These are phyloP conservation scores for Tolypocladium ophioglossoides DNA, from an alignment of 2,329 filamentous ascomycete genomes.

Conservation along the genomic window DNA sequence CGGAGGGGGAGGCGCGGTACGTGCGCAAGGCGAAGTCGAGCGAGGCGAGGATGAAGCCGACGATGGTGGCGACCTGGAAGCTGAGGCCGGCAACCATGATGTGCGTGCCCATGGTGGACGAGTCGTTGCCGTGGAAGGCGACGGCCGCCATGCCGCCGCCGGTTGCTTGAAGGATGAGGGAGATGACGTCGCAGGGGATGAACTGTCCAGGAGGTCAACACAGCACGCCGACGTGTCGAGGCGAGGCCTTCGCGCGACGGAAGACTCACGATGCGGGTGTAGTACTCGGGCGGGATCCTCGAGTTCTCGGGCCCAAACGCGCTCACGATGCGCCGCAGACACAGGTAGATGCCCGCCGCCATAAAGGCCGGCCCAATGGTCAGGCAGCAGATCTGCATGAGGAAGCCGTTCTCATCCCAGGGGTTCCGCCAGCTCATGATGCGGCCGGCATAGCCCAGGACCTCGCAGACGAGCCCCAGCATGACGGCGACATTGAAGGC, in stretches of 20 bases:
- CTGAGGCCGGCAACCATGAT: slow-evolving; percentile 56
- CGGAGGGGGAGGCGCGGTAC: slow-evolving; percentile 8
- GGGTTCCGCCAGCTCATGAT: slow-evolving; percentile 44
- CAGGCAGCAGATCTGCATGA: slow-evolving; percentile 50
- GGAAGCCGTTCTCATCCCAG: slow-evolving; percentile 35
- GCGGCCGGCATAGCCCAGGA: slow-evolving; percentile 49
- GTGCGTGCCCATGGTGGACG: slow-evolving; percentile 35
- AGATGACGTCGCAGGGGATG: slow-evolving; percentile 51
- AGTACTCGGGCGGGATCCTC: slow-evolving; percentile 33
- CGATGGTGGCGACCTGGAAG: slow-evolving; percentile 48
- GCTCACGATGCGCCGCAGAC: slow-evolving; percentile 38
- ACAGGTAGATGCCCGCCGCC: slow-evolving; percentile 53
- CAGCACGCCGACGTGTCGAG: neutral
- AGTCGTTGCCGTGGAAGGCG: slow-evolving; percentile 24
- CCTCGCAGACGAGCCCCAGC: slow-evolving; percentile 42
- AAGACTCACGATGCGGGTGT: slow-evolving; percentile 35
- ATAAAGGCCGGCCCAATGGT: slow-evolving; percentile 57
- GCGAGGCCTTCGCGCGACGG: fast-evolving
- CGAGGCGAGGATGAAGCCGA: slow-evolving; percentile 40
- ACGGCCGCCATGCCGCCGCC: slow-evolving; percentile 46
- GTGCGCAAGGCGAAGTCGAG: slow-evolving; percentile 38
- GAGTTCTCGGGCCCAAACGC: slow-evolving; percentile 38
- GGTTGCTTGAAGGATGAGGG: slow-evolving; percentile 47
- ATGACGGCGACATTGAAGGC: slow-evolving; percentile 43
- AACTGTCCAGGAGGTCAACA: slow-evolving; percentile 28